Percentiles rank a stretch among this genome's conserved stretches.
phyloP scores from a whole-genome alignment of 2,329 filamentous ascomycete species.

The Paecilomyces sp. region DNA sequence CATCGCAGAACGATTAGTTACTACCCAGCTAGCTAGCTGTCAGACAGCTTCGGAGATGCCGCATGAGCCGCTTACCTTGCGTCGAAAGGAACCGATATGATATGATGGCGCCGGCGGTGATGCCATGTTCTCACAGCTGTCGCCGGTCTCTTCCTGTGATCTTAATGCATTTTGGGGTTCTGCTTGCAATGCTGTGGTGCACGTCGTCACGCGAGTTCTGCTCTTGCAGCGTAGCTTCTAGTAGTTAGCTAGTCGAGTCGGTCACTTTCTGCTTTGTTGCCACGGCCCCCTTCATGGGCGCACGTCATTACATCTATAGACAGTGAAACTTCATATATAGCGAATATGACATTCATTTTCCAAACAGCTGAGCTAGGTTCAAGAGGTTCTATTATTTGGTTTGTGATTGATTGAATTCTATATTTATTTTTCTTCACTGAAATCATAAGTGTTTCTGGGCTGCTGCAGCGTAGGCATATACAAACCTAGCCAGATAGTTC shows the following conservation, averaged over 20 bases:
- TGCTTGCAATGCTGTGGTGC: background rate
- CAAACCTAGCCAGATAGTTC: background rate
- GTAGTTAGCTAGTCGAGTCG: background rate
- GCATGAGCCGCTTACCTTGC: slow-evolving; percentile 17
- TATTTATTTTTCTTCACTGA: background rate
- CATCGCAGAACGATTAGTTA: background rate
- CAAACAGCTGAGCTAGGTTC: background rate
- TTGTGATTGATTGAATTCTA: background rate
- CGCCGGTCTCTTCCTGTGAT: background rate
- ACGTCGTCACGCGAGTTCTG: background rate
- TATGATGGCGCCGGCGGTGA: slow-evolving; percentile 20
- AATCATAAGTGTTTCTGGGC: background rate
- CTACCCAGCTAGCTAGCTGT: background rate
- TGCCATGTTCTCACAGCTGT: slow-evolving; percentile 20
- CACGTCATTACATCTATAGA: background rate
- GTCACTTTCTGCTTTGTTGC: background rate
- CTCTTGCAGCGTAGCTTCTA: background rate
- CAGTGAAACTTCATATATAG: background rate
- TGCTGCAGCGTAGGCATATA: background rate
- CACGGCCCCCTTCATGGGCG: background rate
- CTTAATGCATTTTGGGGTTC: background rate
- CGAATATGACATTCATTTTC: background rate
- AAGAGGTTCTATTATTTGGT: background rate
- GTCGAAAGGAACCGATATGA: slow-evolving; percentile 24
- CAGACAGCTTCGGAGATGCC: background rate